Conservation (phyloP, 2,329 filamentous ascomycete genomes). For the Fusarium torulosum region DNA sequence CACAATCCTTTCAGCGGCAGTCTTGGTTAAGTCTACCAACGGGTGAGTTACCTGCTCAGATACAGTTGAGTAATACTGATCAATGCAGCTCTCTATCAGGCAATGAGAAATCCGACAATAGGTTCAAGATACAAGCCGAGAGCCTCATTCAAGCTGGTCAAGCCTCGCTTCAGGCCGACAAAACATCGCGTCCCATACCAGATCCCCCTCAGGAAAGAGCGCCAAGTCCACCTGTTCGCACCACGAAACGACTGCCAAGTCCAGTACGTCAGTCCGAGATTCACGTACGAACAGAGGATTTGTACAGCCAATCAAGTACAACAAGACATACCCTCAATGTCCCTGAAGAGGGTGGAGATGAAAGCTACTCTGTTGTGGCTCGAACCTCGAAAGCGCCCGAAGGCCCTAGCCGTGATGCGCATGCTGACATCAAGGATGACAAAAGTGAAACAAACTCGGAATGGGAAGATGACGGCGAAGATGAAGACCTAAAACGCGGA, state of each 20-base stretch:
- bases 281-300: conserved; percentile 13
- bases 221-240: conserved; percentile 28
- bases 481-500: neutral
- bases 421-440: neutral
- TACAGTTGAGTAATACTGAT: neutral
- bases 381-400: neutral
- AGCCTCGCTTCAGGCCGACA: conserved; percentile 24
- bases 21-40: conserved; percentile 18
- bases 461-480: accelerated
- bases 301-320: neutral
- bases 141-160: conserved; percentile 33
- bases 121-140: conserved; percentile 32
- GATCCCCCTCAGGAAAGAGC: conserved; percentile 13
- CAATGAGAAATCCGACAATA: conserved; percentile 1
- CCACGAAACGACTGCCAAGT: conserved; percentile 20
- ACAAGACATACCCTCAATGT: neutral
- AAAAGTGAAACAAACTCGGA: too few relatives aligned
- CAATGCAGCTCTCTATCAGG: neutral
- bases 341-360: neutral
- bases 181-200: neutral
- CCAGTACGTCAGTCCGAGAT: conserved; percentile 20
- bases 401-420: neutral
- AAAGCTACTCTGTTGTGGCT: neutral
- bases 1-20: conserved; percentile 20
- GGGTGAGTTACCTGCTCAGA: neutral